phyloP scores from a whole-genome alignment of 2,329 filamentous ascomycete species.

The Emergomyces orientalis region DNA sequence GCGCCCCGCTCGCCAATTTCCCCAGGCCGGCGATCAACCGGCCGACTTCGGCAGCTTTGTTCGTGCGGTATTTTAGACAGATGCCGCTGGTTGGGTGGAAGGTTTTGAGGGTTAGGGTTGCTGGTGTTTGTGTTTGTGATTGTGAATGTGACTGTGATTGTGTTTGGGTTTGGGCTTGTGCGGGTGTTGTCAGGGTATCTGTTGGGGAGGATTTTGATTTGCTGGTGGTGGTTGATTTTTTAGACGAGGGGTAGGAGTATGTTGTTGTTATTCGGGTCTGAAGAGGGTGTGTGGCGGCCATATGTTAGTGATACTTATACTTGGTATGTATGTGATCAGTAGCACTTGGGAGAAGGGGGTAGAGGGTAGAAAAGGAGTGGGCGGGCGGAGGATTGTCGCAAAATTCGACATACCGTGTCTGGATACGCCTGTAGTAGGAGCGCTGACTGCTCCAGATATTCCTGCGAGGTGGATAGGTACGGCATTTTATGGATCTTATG shows the following conservation, averaged over 20 bases:
- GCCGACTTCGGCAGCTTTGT: conserved; percentile 82
- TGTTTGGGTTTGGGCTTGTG: conserved; percentile 13
- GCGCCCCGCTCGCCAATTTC: conserved; percentile 58
- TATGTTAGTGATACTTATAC: not conserved
- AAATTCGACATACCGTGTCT: conserved; percentile 56
- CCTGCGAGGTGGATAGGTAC: conserved; percentile 69
- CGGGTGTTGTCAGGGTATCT: not conserved
- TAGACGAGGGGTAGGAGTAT: conserved; percentile 57
- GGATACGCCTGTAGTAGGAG: conserved; percentile 81
- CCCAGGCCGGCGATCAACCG: conserved; percentile 70
- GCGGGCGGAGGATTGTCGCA: conserved; percentile 4
- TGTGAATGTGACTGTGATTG: conserved; percentile 21
- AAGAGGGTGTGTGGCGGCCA: not conserved
- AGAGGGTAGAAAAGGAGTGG: too few species aligned
- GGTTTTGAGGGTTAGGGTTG: conserved; percentile 74
- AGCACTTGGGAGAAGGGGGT: conserved; percentile 2
- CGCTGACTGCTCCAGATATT: conserved; percentile 83
- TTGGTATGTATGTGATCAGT: not conserved
- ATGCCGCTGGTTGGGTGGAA: conserved; percentile 75
- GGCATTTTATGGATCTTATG: conserved; percentile 49
- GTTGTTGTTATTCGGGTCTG: conserved; percentile 87
- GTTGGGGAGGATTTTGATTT: conserved; percentile 21
- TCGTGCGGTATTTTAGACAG: conserved; percentile 82
- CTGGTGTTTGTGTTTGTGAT: conserved; percentile 44
- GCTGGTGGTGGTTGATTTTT: conserved; percentile 21